A percentile compares a stretch with the other conserved stretches of the same genome.
Conservation (phyloP, 2,329 filamentous ascomycete species). For the Geosmithia morbida region DNA sequence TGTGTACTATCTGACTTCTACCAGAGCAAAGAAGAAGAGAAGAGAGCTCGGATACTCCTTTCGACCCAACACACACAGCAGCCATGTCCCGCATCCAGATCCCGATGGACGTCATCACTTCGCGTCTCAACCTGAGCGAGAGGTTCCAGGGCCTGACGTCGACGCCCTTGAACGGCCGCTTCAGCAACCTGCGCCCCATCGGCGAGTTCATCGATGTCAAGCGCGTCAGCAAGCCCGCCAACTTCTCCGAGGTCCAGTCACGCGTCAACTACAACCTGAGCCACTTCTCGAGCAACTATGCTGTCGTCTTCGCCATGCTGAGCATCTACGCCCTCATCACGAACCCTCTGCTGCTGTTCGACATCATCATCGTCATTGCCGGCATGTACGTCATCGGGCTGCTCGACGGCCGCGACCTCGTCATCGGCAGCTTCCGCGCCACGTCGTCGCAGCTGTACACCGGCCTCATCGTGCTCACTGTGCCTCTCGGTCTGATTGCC, state of each 20-base stretch:
- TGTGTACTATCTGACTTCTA: not conserved
- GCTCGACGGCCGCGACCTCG: slow-evolving; percentile 76
- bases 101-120: slow-evolving; percentile 81
- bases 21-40: not conserved
- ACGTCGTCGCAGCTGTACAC: slow-evolving; percentile 93
- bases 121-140: slow-evolving; percentile 71
- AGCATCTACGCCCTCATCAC: slow-evolving; percentile 90
- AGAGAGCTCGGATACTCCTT: not conserved
- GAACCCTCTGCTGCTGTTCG: slow-evolving; percentile 76
- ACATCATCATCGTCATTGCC: slow-evolving; percentile 73
- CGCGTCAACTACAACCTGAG: slow-evolving; percentile 94
- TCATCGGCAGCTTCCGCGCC: slow-evolving; percentile 68
- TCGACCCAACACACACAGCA: slow-evolving; percentile 5
- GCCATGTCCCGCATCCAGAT: slow-evolving; percentile 81
- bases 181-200: slow-evolving; percentile 82
- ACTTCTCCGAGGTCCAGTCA: slow-evolving; percentile 81
- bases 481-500: slow-evolving; percentile 74
- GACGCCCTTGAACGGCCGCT: slow-evolving; percentile 66
- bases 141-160: slow-evolving; percentile 74
- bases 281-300: slow-evolving; percentile 98
- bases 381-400: slow-evolving; percentile 89
- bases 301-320: slow-evolving; percentile 84
- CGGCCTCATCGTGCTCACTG: slow-evolving; percentile 63
- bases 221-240: slow-evolving; percentile 83
- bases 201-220: slow-evolving; percentile 94